phyloP scores from a whole-genome alignment of 148 eudicot genomes.

The Persicaria tinctoria region DNA sequence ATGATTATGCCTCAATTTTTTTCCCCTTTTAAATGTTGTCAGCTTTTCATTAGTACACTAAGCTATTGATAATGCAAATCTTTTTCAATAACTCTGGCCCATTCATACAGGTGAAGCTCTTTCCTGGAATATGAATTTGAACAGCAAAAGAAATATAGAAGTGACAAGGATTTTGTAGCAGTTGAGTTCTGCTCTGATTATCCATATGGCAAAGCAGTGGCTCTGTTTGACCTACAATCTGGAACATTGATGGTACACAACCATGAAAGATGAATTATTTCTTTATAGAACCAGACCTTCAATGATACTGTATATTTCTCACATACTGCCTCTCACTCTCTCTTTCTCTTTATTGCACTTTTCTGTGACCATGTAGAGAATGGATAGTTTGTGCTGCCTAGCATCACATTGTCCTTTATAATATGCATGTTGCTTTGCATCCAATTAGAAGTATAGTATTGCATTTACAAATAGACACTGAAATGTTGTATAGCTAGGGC shows the following conservation, averaged over 20 bases:
- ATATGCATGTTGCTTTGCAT: constrained; percentile 6
- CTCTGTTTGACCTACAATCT: constrained; percentile 59
- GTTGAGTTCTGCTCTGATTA: constrained; percentile 62
- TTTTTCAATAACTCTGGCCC: constrained; percentile 2
- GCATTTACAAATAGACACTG: no score
- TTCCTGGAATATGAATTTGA: constrained; percentile 60
- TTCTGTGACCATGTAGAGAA: constrained; percentile 44
- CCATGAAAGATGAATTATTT: background rate
- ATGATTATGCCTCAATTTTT: background rate
- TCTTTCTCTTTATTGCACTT: no score
- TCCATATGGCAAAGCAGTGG: constrained; percentile 78
- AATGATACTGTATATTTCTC: background rate
- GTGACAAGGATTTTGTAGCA: constrained; percentile 45
- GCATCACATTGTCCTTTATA: constrained; percentile 43
- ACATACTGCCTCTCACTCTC: background rate
- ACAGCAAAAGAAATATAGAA: constrained; percentile 37
- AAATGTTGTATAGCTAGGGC: no score
- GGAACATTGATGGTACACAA: constrained; percentile 50
- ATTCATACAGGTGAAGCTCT: constrained; percentile 55
- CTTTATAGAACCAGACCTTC: background rate
- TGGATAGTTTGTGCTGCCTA: constrained; percentile 61
- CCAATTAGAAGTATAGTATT: no score
- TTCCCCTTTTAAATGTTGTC: background rate
- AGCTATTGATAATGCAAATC: background rate
- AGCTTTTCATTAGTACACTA: background rate